phyloP scores from a whole-genome alignment of 1,284 basidiomycete genomes.

The Irpex lacteus region DNA sequence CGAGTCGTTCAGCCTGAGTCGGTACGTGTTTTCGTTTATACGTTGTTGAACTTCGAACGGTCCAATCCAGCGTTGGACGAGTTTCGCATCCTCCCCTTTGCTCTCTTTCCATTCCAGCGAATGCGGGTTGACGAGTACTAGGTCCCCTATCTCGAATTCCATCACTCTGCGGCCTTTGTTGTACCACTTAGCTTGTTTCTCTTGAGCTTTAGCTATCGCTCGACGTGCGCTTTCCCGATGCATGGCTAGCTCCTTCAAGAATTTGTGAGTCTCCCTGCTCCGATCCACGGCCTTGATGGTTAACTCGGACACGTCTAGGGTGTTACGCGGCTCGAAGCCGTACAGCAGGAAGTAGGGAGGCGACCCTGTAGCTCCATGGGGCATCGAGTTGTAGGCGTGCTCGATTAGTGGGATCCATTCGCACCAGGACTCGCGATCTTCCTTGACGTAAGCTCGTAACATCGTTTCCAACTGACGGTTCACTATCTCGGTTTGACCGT shows the following conservation, averaged over 20 bases:
- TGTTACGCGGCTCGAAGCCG: not conserved
- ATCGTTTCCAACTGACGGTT: conserved; percentile 16
- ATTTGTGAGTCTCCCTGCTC: not conserved
- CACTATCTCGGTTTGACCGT: conserved; percentile 19
- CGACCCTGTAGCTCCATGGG: not conserved
- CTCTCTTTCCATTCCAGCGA: conserved; percentile 23
- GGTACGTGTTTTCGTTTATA: conserved; percentile 27
- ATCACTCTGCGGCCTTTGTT: conserved; percentile 9
- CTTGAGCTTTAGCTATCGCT: conserved; percentile 18
- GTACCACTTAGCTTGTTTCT: conserved; percentile 9
- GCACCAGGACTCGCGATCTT: not conserved
- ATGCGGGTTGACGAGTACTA: conserved; percentile 32
- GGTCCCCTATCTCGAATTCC: conserved; percentile 23
- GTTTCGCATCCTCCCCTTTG: conserved; percentile 29
- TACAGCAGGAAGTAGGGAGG: not conserved
- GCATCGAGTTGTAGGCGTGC: not conserved
- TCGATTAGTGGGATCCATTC: not conserved
- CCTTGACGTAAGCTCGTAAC: not conserved
- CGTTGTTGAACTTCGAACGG: conserved; percentile 17
- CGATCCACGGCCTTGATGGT: not conserved
- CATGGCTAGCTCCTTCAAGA: conserved; percentile 1
- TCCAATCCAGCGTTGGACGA: conserved; percentile 21
- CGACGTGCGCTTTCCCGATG: conserved; percentile 14
- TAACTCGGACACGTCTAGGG: not conserved
- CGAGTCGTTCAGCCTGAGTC: conserved; percentile 24